Conservation (phyloP, 23 red algal species). For the Gracilaria vermiculophylla region DNA sequence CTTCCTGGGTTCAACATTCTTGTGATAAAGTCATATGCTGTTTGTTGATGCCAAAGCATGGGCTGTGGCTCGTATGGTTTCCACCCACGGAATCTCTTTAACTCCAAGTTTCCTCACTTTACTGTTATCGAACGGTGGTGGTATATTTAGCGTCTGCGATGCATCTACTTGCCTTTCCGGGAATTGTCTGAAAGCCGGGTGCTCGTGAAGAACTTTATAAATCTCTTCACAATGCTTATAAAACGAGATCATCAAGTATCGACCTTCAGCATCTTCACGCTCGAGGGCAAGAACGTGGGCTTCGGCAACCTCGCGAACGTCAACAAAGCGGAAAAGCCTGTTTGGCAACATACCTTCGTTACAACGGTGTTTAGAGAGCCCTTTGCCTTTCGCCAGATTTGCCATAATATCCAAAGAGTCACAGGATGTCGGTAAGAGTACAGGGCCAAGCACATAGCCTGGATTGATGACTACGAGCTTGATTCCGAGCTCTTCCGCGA, state of each 20-base stretch:
- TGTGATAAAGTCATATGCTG: neutral
- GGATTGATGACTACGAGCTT: constrained; percentile 49
- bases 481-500: constrained; percentile 7
- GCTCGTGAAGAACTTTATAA: constrained; percentile 8
- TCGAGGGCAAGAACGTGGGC: constrained; percentile 37
- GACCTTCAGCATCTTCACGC: neutral
- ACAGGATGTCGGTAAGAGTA: constrained; percentile 1
- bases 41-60: neutral
- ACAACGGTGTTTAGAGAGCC: neutral
- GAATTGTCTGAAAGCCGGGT: neutral
- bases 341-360: constrained; percentile 20
- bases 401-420: neutral
- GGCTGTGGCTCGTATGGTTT: constrained; percentile 21
- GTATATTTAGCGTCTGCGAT: neutral
- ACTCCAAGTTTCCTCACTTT: constrained; percentile 32
- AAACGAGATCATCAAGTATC: constrained; percentile 32
- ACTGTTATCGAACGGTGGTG: constrained; percentile 24
- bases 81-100: constrained; percentile 29
- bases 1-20: no score
- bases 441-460: neutral
- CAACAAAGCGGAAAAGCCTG: constrained; percentile 15
- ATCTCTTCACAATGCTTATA: constrained; percentile 27
- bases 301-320: constrained; percentile 31
- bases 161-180: neutral
- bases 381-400: neutral